These are phyloP conservation scores for Cucurbita argyrosperma DNA, from an alignment of 306 rosid genomes.

Conservation along the genomic window DNA sequence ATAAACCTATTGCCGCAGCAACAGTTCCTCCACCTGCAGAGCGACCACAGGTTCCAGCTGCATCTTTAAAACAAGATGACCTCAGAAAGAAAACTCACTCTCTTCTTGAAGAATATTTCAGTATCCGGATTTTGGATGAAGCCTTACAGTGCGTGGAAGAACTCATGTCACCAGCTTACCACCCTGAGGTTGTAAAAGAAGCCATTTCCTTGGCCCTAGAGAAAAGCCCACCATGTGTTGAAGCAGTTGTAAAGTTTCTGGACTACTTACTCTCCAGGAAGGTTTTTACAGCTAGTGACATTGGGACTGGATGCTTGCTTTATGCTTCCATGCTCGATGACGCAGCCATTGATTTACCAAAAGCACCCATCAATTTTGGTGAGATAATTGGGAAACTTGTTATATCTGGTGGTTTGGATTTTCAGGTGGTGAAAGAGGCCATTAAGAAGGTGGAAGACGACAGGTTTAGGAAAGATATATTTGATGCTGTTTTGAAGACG, in stretches of 20 bases:
- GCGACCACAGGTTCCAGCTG: conserved; percentile 39
- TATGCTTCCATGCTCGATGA: conserved; percentile 60
- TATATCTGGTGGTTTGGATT: conserved; percentile 48
- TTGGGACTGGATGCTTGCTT: conserved; percentile 61
- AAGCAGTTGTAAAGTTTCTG: conserved; percentile 47
- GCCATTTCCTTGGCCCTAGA: conserved; percentile 67
- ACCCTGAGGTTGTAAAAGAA: conserved; percentile 85
- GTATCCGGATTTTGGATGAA: conserved; percentile 57
- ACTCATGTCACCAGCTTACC: conserved; percentile 51
- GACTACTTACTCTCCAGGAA: conserved; percentile 38
- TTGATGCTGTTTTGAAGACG: conserved; percentile 28
- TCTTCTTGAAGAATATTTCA: conserved; percentile 76
- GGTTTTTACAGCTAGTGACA: conserved; percentile 38
- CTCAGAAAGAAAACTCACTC: conserved; percentile 47
- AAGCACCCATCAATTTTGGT: conserved; percentile 73
- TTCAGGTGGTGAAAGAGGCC: conserved; percentile 51
- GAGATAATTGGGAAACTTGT: conserved; percentile 55
- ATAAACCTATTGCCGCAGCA: conserved; percentile 26
- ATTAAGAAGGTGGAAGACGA: conserved; percentile 57
- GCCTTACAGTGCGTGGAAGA: conserved; percentile 87
- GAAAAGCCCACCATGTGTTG: conserved; percentile 54
- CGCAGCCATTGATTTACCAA: conserved; percentile 65
- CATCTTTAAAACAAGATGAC: conserved; percentile 24
- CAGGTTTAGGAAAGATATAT: conserved; percentile 36
- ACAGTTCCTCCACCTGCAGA: conserved; percentile 15